Evolutionary conservation across 208 protist species (phyloP).

Genomic region (Leishmania major): DNA sequence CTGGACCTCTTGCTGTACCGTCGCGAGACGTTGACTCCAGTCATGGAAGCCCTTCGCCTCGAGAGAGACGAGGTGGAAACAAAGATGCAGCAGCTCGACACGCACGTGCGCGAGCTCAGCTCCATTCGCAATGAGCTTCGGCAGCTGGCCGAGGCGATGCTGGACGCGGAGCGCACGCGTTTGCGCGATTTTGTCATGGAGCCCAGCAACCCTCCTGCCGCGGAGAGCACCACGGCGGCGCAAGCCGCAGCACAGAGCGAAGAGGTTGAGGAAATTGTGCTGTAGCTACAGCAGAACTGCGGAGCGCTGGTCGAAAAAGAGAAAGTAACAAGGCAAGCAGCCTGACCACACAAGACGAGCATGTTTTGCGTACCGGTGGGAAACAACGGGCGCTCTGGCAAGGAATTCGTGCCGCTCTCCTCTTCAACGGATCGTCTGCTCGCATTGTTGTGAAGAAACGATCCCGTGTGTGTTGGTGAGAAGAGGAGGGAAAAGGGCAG

Average conservation of each 20-base stretch:
- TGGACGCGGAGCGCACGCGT: constrained; percentile 19
- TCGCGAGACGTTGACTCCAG: constrained; percentile 57
- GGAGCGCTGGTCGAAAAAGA: not conserved
- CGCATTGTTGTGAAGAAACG: not conserved
- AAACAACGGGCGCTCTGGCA: not conserved
- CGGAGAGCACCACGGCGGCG: not conserved
- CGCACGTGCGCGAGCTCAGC: constrained; percentile 54
- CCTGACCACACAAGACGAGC: not conserved
- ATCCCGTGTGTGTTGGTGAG: not conserved
- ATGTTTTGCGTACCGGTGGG: not conserved
- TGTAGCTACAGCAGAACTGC: constrained; percentile 1
- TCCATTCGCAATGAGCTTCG: constrained; percentile 76
- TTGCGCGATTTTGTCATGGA: constrained; percentile 15
- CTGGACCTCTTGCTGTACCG: constrained; percentile 80
- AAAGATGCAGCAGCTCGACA: constrained; percentile 54
- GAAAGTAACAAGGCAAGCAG: not conserved
- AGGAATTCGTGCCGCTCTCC: not conserved
- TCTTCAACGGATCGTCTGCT: not conserved
- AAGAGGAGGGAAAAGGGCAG: not conserved
- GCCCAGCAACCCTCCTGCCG: not conserved
- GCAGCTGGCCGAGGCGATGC: constrained; percentile 33
- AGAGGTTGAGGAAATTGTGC: constrained; percentile 9
- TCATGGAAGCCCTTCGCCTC: constrained; percentile 54
- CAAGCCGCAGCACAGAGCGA: not conserved
- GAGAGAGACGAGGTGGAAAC: constrained; percentile 59